Evolutionary conservation across 192 early-diverging fungal genomes (phyloP).

Genomic region (Coemansia sp.): DNA sequence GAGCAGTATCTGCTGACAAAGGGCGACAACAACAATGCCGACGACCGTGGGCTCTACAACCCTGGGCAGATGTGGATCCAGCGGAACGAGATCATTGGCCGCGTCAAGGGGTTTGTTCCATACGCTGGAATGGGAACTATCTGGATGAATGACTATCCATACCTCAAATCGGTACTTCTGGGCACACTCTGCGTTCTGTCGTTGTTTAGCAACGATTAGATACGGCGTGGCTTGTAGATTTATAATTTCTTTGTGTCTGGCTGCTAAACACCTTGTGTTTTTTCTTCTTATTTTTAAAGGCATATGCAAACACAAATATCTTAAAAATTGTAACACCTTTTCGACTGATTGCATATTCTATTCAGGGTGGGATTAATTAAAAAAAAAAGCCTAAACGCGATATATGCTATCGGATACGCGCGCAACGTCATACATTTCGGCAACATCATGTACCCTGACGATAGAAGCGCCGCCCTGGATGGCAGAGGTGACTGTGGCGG

Average conservation of each 20-base stretch:
- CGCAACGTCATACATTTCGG: conserved; percentile 88
- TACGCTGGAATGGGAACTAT: conserved; percentile 97
- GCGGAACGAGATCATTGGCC: conserved; percentile 84
- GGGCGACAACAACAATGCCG: conserved; percentile 90
- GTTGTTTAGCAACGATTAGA: conserved; percentile 66
- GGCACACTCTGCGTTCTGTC: conserved; percentile 72
- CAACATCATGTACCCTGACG: conserved; percentile 92
- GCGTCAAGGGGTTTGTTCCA: conserved; percentile 84
- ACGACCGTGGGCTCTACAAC: conserved; percentile 91
- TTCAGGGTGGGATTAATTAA: not conserved
- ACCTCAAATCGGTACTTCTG: conserved; percentile 82
- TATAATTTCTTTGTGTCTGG: not conserved
- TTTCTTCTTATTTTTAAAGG: not conserved
- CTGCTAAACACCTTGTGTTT: not conserved
- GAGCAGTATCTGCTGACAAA: conserved; percentile 91
- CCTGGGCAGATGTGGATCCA: conserved; percentile 88
- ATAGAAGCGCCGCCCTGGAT: conserved; percentile 80
- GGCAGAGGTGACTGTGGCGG: conserved; percentile 80
- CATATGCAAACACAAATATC: too few species aligned
- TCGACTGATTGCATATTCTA: too few species aligned
- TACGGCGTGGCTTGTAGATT: not conserved
- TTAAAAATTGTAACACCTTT: too few species aligned
- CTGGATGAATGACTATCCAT: conserved; percentile 92
- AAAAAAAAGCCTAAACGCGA: conserved; percentile 20
- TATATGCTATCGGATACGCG: conserved; percentile 76